Evolutionary conservation across 2,329 filamentous ascomycete species (phyloP), one percentile per base, ranked within the genome.

Genomic region (Pseudocercospora cruenta): DNA sequence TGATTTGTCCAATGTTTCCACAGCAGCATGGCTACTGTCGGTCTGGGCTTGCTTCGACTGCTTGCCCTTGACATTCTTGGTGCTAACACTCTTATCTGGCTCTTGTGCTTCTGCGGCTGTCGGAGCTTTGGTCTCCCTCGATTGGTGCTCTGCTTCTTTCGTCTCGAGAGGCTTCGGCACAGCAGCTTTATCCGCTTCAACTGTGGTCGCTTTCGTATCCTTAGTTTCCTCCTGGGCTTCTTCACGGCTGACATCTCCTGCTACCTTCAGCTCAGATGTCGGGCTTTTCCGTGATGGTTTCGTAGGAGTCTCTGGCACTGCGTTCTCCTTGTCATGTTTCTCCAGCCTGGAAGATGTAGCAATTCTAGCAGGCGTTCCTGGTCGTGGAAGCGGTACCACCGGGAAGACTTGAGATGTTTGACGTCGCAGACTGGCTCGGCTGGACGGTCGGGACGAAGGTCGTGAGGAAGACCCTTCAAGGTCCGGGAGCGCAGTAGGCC

Each of bases 381-480:
- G 80, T 9, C 80, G 67, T 10, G 39, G 39, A 43, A 82, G 71
- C 33, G 81, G 81, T 19, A 82, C 69, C 59, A 77, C 81, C 8
- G 77, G 77, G 39, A 74, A 57, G n/a, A 78, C 67, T 74, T 80
- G 64, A 68, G 74, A 68, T 12, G 65, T 53, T 75, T 74, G 66
- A 66, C 73, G 66, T 59, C 70, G 68, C 33, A 78, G 71, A 45
- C 78, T 73, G 45, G 76, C 78, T 58, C 79, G 74, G 33, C 77
- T 79, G 10, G 74, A 72, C 4, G 78, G 76, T 47, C 74, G 67
- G 39, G 70, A 67, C n/a, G 72, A 67, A 10, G 78, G 76, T 39
- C 72, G 65, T 7, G 65, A 68, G 43, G 68, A 55, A 1, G 45
- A 63, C 4, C 75, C 76, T 45, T 72, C 72, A 6, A 74, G 70